Conservation (phyloP, 352 stramenopile genomes). For the Phytopythium boreale region DNA sequence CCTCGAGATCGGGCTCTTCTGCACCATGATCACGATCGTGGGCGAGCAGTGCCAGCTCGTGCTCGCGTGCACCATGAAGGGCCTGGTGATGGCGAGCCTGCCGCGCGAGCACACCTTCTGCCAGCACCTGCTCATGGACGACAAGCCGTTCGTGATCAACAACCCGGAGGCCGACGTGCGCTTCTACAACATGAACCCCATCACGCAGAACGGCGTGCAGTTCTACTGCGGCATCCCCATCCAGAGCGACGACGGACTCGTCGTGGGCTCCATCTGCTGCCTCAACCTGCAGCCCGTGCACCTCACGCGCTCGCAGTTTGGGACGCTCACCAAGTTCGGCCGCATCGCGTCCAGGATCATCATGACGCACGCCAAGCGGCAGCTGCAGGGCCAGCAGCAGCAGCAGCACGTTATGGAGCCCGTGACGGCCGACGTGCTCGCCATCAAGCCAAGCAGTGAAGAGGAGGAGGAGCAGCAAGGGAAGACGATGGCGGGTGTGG, state of each 20-base stretch:
- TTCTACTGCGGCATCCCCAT: constrained; percentile 65
- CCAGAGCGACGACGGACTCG: constrained; percentile 20
- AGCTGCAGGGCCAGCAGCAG: neutral
- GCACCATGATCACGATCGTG: constrained; percentile 56
- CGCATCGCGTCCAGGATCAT: constrained; percentile 39
- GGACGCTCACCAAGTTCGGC: constrained; percentile 25
- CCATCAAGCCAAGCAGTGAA: neutral
- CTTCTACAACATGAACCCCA: constrained; percentile 46
- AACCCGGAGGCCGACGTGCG: constrained; percentile 44
- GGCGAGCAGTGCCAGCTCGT: constrained; percentile 43
- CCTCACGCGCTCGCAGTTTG: constrained; percentile 29
- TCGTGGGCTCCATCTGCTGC: constrained; percentile 33
- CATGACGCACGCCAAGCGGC: constrained; percentile 22
- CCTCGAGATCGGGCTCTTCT: constrained; percentile 47
- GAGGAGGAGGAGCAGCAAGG: neutral
- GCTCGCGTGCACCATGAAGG: constrained; percentile 36
- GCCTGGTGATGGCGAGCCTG: constrained; percentile 24
- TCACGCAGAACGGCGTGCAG: constrained; percentile 27
- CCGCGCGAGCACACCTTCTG: constrained; percentile 59
- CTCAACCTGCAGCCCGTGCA: constrained; percentile 25
- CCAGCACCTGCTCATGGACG: constrained; percentile 57
- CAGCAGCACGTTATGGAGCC: neutral
- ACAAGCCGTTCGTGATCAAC: constrained; percentile 40
- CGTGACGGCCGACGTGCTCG: neutral
- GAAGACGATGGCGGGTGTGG: too few species aligned